Base-by-base conservation (phyloP, 2,329 filamentous ascomycete genomes). In the Cladophialophora immunda region DNA sequence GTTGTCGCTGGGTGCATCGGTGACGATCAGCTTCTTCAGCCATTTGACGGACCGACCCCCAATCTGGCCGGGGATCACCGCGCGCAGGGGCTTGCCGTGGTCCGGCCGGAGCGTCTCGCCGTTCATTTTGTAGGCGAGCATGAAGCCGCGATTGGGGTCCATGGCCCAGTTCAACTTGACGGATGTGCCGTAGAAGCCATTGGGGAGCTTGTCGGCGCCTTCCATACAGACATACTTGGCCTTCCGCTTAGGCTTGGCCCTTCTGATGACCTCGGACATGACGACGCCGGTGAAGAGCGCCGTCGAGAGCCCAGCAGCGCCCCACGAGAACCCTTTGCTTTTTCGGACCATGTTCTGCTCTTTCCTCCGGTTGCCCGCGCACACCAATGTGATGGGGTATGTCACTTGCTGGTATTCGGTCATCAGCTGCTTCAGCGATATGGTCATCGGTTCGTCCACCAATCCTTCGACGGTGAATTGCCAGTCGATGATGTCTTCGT, bases 251-350 rank as follows among this genome's bases (percentile, higher is more conserved):
- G 92, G 92, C 66, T 82, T 87, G 2, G 92, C 92, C 68, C 82
- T 84, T 65, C 83, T 84, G 17, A 97, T 82, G 3, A 97, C 79
- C 68, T 94, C 90, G 1, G 83, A 84, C 78, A 97, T 87, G 47
- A 90, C 82, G 0, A 93, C 90, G 25, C 94, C 94, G 0, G 94
- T 97, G 84, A 92, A 97, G 0, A 97, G 81, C 0, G 93, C 92
- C 0, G 92, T 97, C 0, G 93, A 96, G 5, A 97, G 77, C 27
- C 93, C 94, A 3, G 92, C 93, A 0, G 94, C 84, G 38, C 94
- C 94, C 94, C 94, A 97, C 1, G 93, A 97, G 80, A 97, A 97
- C 0, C 94, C 94, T 74, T 97, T 96, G 0, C 92, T 92, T 78
- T 97, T 97, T 17, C 92, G 86, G 2, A 97, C 92, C 59, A 92